A percentile compares a stretch with the other conserved stretches of the same genome.
These are phyloP conservation scores for Tolypocladium capitatum DNA, from an alignment of 2,329 filamentous ascomycete species.

Conservation along the genomic window DNA sequence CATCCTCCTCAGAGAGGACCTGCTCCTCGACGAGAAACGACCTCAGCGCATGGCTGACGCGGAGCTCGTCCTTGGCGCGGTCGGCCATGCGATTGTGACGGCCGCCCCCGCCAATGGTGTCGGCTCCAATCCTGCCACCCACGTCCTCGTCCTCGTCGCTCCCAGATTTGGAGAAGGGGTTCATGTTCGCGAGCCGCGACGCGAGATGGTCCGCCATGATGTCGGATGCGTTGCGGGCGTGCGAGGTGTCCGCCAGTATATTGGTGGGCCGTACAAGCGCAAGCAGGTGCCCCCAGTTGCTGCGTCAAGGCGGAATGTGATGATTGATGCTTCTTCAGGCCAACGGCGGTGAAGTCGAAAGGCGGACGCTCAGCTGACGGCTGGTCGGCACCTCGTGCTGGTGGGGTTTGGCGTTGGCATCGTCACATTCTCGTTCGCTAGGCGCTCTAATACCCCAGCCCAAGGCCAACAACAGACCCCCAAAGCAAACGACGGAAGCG, in stretches of 20 bases:
- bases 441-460: too few relatives aligned
- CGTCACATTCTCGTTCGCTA: too few relatives aligned
- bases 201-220: constrained; percentile 15
- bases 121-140: constrained; percentile 18
- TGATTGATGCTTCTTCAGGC: neutral
- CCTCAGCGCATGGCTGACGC: constrained; percentile 45
- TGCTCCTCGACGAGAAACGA: constrained; percentile 40
- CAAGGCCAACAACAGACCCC: too few relatives aligned
- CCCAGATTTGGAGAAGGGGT: constrained; percentile 15
- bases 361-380: neutral
- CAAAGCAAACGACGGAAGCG: too few relatives aligned
- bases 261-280: neutral
- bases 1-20: constrained; percentile 35
- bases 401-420: too few relatives aligned
- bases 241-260: neutral
- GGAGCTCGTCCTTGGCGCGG: constrained; percentile 36
- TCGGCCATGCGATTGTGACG: constrained; percentile 37
- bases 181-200: constrained; percentile 14
- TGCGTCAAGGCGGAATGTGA: neutral
- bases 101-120: constrained; percentile 45
- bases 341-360: neutral
- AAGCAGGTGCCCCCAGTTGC: neutral
- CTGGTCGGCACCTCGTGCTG: too few relatives aligned
- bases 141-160: constrained; percentile 19
- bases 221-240: neutral